These are phyloP conservation scores for Mucor mucedo DNA, from an alignment of 371 early-diverging fungal genomes.

Conservation along the genomic window DNA sequence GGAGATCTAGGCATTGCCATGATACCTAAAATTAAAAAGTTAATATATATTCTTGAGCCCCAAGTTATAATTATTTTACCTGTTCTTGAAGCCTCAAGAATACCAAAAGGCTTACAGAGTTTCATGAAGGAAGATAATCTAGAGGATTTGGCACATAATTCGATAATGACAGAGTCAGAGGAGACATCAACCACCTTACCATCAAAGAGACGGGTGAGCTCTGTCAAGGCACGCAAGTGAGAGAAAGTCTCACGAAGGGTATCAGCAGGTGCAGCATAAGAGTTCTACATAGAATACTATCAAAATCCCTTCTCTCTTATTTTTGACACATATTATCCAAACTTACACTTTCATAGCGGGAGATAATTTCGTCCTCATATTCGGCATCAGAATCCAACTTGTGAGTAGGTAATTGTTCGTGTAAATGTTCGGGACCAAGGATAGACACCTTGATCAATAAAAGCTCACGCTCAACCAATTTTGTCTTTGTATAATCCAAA, in stretches of 20 bases:
- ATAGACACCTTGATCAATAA: conserved; percentile 92
- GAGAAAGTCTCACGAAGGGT: conserved; percentile 70
- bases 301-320: neutral
- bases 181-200: conserved; percentile 92
- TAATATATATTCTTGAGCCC: neutral
- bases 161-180: conserved; percentile 79
- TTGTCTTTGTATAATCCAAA: conserved; percentile 87
- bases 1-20: conserved; percentile 96
- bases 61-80: conserved; percentile 50
- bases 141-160: conserved; percentile 86
- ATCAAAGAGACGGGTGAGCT: conserved; percentile 84
- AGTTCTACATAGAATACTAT: neutral
- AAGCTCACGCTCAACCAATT: conserved; percentile 90
- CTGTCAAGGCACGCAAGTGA: conserved; percentile 82
- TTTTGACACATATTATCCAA: neutral
- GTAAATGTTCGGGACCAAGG: conserved; percentile 74
- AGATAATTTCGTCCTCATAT: conserved; percentile 54
- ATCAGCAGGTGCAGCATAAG: conserved; percentile 44
- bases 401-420: conserved; percentile 52
- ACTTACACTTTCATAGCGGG: conserved; percentile 33
- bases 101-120: conserved; percentile 91
- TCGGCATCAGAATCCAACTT: conserved; percentile 45
- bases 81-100: conserved; percentile 91
- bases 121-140: conserved; percentile 91
- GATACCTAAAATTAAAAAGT: conserved; percentile 56